phyloP scores from a whole-genome alignment of 1,139 yeast genomes.

The Debaryomyces psychrophilus region DNA sequence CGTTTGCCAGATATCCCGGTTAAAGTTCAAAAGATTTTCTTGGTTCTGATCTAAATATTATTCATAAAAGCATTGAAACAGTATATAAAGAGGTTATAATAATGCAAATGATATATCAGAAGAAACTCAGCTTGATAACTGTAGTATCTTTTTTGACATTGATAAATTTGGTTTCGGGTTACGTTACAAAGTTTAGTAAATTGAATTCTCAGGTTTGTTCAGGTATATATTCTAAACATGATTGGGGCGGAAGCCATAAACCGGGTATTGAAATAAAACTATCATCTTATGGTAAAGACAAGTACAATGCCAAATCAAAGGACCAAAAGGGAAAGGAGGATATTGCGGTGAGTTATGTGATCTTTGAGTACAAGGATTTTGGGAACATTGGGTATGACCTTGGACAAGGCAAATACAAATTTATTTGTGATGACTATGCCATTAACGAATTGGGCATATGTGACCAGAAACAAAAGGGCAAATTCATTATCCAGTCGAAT shows the following conservation, averaged over 20 bases:
- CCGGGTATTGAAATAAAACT: slow-evolving; percentile 65
- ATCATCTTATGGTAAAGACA: slow-evolving; percentile 33
- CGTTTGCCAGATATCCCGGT: not conserved
- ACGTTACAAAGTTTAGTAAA: slow-evolving; percentile 49
- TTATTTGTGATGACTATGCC: slow-evolving; percentile 78
- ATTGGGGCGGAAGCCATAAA: slow-evolving; percentile 78
- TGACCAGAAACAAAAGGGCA: slow-evolving; percentile 55
- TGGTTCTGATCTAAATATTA: not conserved
- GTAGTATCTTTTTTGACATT: slow-evolving; percentile 1
- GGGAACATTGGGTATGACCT: slow-evolving; percentile 60
- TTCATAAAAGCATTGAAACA: not conserved
- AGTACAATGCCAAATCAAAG: slow-evolving; percentile 32
- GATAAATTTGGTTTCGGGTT: slow-evolving; percentile 34
- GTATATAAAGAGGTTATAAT: not conserved
- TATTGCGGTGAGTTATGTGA: slow-evolving; percentile 61
- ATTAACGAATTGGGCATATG: slow-evolving; percentile 59
- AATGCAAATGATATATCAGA: slow-evolving; percentile 6
- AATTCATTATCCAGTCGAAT: slow-evolving; percentile 56
- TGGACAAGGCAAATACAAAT: slow-evolving; percentile 44
- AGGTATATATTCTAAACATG: slow-evolving; percentile 85
- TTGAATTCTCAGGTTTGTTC: slow-evolving; percentile 68
- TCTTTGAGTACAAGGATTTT: slow-evolving; percentile 84
- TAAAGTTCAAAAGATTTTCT: not conserved
- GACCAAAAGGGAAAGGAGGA: slow-evolving; percentile 29
- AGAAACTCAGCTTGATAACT: not conserved